Conservation (phyloP, 805 yeast genomes). For the Zygotorulaspora sp. region DNA sequence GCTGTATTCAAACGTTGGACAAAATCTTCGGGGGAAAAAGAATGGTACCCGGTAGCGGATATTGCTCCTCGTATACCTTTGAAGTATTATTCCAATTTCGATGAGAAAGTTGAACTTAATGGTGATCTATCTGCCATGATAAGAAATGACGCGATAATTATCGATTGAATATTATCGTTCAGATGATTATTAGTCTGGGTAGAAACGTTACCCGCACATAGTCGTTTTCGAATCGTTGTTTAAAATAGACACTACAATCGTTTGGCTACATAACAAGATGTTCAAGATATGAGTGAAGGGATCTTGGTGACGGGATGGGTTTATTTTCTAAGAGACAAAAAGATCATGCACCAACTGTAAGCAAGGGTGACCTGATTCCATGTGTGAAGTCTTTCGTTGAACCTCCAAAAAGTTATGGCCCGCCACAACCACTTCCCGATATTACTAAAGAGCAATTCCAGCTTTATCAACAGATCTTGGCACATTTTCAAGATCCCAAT, state of each 20-base stretch:
- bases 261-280: no score
- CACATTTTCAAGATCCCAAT: conserved; percentile 19
- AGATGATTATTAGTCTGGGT: not conserved
- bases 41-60: conserved; percentile 8
- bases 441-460: conserved; percentile 19
- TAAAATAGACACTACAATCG: no score
- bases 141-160: conserved; percentile 2
- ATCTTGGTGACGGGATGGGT: no score
- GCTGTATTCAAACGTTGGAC: conserved; percentile 12
- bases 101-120: conserved; percentile 2
- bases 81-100: conserved; percentile 8
- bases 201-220: conserved; percentile 1
- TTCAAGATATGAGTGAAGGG: no score
- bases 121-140: conserved; percentile 6
- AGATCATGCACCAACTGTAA: conserved; percentile 9
- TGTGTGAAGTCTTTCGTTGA: conserved; percentile 20
- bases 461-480: conserved; percentile 18
- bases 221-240: no score
- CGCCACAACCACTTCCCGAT: conserved; percentile 15
- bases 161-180: conserved; percentile 8
- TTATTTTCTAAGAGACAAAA: conserved; percentile 23
- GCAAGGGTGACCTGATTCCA: conserved; percentile 21
- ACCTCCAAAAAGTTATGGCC: conserved; percentile 26
- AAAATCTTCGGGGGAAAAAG: not conserved
- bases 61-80: conserved; percentile 14